Base-by-base conservation (phyloP, 495 filamentous ascomycete genomes). In the Penicillium manginii region DNA sequence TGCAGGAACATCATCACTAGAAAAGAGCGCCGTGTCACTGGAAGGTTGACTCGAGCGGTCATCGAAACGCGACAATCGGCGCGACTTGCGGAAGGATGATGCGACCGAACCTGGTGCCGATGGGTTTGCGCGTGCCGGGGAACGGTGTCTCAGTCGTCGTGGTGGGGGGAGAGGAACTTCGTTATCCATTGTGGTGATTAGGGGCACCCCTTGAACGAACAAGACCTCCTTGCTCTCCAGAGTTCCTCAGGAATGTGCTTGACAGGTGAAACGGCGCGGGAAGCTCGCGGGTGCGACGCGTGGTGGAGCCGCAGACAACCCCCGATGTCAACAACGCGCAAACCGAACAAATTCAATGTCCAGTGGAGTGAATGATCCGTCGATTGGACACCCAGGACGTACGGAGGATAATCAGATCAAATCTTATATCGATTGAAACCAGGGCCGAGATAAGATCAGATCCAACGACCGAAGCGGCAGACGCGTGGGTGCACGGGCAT, bases 21-120 rank as follows among this genome's bases (percentile, higher is more conserved):
- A 91, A 73, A 93, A 93, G 4, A 91, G 65, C 11, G 89, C 85
- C 3, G 88, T 87, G 62, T 92, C 89, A 63, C 88, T 91, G 26
- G 89, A 91, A 29, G 77, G 77, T 47, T 78, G 75, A 62, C 76
- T 78, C 21, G 77, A 78, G 51, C 65, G 67, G 43, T 79, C 76
- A 43, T 79, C 76, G 42, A 74, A 73, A 11, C 71, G 72, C 19
- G 74, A 73, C 2, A 75, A 57, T 19, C 67, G 69, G 49, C 71
- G 63, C 17, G 74, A 59, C 54, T 68, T 73, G 55, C 55, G 62
- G 21, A 73, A 68, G n/a, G 68, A 68, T n/a, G 68, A 62, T 9
- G 58, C 57, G 22, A 54, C 40, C 15, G 60, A 51, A 12, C 55
- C 51, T 42, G 62, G 17, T 18, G 55, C 49, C 21, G 64, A 55